Evolutionary conservation across 257 asterid species (phyloP), one percentile per base, ranked within the genome.

Genomic region (Anisodus tanguticus): DNA sequence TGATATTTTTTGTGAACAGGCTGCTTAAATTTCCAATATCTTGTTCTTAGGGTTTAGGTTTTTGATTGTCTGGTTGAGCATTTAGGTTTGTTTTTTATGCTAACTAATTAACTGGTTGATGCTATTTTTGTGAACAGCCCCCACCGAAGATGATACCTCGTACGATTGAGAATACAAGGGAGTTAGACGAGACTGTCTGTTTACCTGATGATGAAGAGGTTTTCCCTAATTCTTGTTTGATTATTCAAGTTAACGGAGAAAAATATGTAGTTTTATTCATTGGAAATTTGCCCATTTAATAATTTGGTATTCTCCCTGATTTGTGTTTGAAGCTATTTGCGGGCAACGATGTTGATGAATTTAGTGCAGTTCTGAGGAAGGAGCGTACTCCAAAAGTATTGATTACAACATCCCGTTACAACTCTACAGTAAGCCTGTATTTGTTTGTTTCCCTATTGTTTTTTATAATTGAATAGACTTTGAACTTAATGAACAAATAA

Each of bases 111-210:
- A 55, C 8, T 8, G 76, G 26, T 83, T 43, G 31, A 6, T 59
- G 26, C 37, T 53, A 76, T n/a, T 80, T 4, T 41, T 72, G 22
- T 60, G 12, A 15, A 22, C 86, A 87, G 90, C 99, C 94, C 81
- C 95, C 97, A 2, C 88, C 94, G 1, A 92, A 79, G 88, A 88
- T 83, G 84, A 87, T 85, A 59, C 98, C 98, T 41, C 97, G 93
- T 17, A 96, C 99, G 1, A 94, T 94, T 58, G 99, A 96, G 83
- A 96, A 96, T 88, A 94, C 99, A 10, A 92, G 99, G 84, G 99
- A 96, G 79, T 22, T 63, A 12, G 99, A 96, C 78, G 98, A 94
- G 87, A 96, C 99, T 26, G 87, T 94, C 1, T 93, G 98, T 90
- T 90, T 83, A 86, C 98, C 99, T 5, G 99, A 96, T 53, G 98